Percentiles rank a stretch among this genome's conserved stretches.
These are phyloP conservation scores for Salix purpurea DNA, from an alignment of 345 rosid species.

Conservation along the genomic window DNA sequence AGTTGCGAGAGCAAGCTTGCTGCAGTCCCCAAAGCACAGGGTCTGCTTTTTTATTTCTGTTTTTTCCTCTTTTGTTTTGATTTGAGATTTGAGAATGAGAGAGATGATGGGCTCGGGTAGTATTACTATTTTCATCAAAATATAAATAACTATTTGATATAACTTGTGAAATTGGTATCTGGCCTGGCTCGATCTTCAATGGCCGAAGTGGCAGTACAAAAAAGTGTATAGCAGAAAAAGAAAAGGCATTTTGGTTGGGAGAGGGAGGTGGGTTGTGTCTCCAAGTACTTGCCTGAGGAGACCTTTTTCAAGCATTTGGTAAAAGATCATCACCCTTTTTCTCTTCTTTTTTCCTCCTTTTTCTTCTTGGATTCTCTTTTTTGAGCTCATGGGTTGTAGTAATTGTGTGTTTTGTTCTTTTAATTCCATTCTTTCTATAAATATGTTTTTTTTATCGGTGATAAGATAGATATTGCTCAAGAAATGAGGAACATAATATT, in stretches of 20 bases:
- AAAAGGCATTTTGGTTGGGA: neutral
- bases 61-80: constrained; percentile 30
- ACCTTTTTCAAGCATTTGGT: neutral
- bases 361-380: neutral
- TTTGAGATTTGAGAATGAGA: constrained; percentile 14
- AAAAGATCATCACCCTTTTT: neutral
- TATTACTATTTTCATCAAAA: neutral
- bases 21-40: constrained; percentile 43
- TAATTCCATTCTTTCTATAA: neutral
- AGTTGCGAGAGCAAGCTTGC: constrained; percentile 52
- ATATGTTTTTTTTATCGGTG: neutral
- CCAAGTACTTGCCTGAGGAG: too few species aligned
- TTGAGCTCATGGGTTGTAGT: neutral
- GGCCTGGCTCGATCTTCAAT: neutral
- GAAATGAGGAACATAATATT: neutral
- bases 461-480: neutral
- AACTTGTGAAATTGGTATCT: neutral
- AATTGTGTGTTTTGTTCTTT: neutral
- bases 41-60: constrained; percentile 20
- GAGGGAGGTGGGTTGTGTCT: neutral
- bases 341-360: neutral
- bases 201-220: neutral
- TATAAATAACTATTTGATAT: neutral
- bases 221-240: neutral
- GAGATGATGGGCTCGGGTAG: neutral